Base-by-base conservation (phyloP, 2,329 filamentous ascomycete species). In the Conoideocrella luteorostrata region DNA sequence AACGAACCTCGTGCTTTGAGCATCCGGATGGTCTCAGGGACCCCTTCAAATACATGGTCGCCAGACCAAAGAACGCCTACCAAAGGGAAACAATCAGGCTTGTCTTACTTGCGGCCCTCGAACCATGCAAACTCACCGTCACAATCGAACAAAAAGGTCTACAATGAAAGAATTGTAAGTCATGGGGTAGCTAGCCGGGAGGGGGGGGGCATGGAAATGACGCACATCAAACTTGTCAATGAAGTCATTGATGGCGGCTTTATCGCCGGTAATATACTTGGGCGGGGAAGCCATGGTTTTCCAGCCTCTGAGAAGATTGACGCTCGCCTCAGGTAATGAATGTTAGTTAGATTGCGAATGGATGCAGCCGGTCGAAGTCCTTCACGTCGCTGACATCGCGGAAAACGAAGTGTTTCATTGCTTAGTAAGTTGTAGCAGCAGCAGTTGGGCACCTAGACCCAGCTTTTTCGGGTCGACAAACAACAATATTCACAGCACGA, bases 61-160 rank as follows among this genome's bases (percentile, higher is more conserved):
- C 93, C 93, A 13, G 90, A 95, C 93, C 93, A 98, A 47, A 98
- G 73, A 29, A 98, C 93, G 60, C 91, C 90, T 95, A 39, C 17
- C 22, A 4, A 29, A 13, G 20, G 45, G 58, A 28, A 60, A 17
- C 18, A 17, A 33, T 43, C 21, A 34, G 23, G 7, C 9, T 23
- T 2, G n/a, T 21, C 12, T 11, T 21, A 15, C 7, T 34, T 17
- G 18, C 1, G 20, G 17, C n/a, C n/a, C 5, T 32, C 5, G 12
- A 4, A n/a, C 5, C 2, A 10, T 11, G 12, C 6, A 34, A 21
- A 34, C 72, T 57, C 71, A 95, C 91, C 93, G 79, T 98, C 93
- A 68, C 93, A 98, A 63, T 98, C 93, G 58, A 98, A 88, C 11
- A 98, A 73, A 60, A 98, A 97, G 2, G 53, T 56, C 54, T 56